Conservation (phyloP, 2,329 filamentous ascomycete genomes). For the Penicillium occitanis region DNA sequence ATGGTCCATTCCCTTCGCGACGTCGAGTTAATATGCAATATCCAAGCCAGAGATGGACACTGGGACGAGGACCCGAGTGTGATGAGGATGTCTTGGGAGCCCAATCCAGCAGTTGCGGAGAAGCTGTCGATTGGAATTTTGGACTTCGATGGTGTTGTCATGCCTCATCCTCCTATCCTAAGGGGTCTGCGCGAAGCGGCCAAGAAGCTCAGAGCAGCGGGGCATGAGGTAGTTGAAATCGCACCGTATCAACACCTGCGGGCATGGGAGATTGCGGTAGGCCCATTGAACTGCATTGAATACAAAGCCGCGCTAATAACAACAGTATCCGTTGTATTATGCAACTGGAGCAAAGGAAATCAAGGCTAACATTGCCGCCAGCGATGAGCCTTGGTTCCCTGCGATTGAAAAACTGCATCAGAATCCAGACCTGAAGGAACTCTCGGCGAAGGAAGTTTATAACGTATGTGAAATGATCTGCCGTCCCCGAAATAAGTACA, state of each 20-base stretch:
- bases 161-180: constrained; percentile 5
- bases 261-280: background rate
- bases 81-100: constrained; percentile 37
- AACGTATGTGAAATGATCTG: too few species aligned
- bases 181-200: background rate
- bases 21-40: too few species aligned
- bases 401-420: too few species aligned
- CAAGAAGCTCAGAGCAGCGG: background rate
- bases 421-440: background rate
- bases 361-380: background rate
- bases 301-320: too few species aligned
- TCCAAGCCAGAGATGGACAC: background rate
- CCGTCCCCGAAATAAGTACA: too few species aligned
- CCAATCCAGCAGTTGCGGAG: background rate
- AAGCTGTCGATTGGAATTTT: constrained; percentile 12
- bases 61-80: constrained; percentile 34
- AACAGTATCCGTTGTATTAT: background rate
- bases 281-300: too few species aligned
- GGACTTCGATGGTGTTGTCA: constrained; percentile 6
- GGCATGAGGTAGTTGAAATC: background rate
- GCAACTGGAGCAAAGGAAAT: background rate
- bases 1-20: too few species aligned
- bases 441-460: background rate
- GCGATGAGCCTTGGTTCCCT: background rate
- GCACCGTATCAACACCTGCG: background rate